phyloP scores from a whole-genome alignment of 2,329 filamentous ascomycete genomes.

The Cladosporium sp. region DNA sequence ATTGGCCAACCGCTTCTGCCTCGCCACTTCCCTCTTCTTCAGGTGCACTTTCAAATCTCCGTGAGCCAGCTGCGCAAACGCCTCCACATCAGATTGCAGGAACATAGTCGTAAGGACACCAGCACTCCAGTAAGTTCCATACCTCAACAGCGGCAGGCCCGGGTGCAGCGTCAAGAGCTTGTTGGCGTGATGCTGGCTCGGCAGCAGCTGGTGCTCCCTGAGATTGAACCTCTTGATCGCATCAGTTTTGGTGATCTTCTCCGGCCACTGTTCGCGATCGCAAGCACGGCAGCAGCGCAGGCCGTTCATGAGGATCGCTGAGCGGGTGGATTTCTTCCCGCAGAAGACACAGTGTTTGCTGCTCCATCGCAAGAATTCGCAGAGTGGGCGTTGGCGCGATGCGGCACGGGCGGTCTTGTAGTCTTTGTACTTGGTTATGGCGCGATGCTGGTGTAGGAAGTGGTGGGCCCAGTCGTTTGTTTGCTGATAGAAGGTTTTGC shows the following conservation, averaged over 20 bases:
- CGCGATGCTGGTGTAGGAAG: slow-evolving; percentile 22
- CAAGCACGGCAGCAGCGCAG: slow-evolving; percentile 27
- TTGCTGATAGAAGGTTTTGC: slow-evolving; percentile 20
- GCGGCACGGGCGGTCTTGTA: slow-evolving; percentile 11
- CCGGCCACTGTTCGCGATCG: slow-evolving; percentile 27
- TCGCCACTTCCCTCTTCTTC: slow-evolving; percentile 12
- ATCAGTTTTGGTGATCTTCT: slow-evolving; percentile 29
- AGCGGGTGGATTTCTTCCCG: slow-evolving; percentile 23
- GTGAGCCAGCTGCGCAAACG: slow-evolving; percentile 19
- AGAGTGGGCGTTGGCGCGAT: slow-evolving; percentile 9
- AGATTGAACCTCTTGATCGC: slow-evolving; percentile 23
- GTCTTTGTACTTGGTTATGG: slow-evolving; percentile 22
- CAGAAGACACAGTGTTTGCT: slow-evolving; percentile 29
- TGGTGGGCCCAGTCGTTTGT: slow-evolving; percentile 26
- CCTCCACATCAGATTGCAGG: slow-evolving; percentile 21
- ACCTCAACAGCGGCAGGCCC: slow-evolving; percentile 18
- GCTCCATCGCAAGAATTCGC: slow-evolving; percentile 23
- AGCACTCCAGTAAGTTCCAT: slow-evolving; percentile 21
- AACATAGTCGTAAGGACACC: slow-evolving; percentile 27
- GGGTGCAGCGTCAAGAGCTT: neutral
- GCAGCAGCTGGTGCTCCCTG: slow-evolving; percentile 23
- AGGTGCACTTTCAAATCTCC: slow-evolving; percentile 19
- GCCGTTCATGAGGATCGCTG: slow-evolving; percentile 27
- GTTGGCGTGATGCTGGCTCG: slow-evolving; percentile 1
- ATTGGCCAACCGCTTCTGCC: slow-evolving; percentile 13